A percentile compares a stretch with the other conserved stretches of the same genome.
phyloP scores from a whole-genome alignment of 208 protist species.

The Acanthamoeba comandoni region DNA sequence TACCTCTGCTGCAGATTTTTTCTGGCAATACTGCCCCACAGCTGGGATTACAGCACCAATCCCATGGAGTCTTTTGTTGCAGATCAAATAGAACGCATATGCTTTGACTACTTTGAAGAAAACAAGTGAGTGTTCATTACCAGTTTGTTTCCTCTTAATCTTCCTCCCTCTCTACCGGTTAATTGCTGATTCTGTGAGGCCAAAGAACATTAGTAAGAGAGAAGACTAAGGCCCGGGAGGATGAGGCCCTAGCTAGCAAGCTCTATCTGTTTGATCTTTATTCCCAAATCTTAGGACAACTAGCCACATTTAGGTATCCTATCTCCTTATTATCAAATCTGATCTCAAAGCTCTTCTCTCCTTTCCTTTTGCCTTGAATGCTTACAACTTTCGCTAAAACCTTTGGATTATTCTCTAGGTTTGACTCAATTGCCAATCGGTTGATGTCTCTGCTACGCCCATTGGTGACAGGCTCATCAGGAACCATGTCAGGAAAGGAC shows the following conservation, averaged over 20 bases:
- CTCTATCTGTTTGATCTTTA: conserved; percentile 64
- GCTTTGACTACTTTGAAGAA: conserved; percentile 70
- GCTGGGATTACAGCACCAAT: conserved; percentile 1
- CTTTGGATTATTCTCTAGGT: not conserved
- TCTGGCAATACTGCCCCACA: conserved; percentile 28
- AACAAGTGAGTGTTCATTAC: conserved; percentile 35
- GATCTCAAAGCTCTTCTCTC: not conserved
- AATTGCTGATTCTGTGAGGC: not conserved
- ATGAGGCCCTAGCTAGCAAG: conserved; percentile 20
- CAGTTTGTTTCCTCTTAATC: not conserved
- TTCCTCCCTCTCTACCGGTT: not conserved
- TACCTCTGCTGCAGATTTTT: conserved; percentile 49
- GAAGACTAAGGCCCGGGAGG: conserved; percentile 54
- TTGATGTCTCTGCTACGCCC: not conserved
- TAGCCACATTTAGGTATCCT: conserved; percentile 38
- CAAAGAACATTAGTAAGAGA: conserved; percentile 43
- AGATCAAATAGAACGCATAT: conserved; percentile 55
- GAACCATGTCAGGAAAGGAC: not conserved
- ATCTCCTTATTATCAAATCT: too few relatives aligned
- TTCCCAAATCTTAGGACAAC: conserved; percentile 52
- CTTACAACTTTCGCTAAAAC: too few relatives aligned
- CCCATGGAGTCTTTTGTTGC: conserved; percentile 8
- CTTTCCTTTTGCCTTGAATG: not conserved
- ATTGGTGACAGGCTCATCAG: conserved; percentile 9
- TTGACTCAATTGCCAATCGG: not conserved